Percentiles rank a stretch among this genome's conserved stretches.
phyloP scores from a whole-genome alignment of 495 filamentous ascomycete genomes.

The Penicillium psychrofluorescens region DNA sequence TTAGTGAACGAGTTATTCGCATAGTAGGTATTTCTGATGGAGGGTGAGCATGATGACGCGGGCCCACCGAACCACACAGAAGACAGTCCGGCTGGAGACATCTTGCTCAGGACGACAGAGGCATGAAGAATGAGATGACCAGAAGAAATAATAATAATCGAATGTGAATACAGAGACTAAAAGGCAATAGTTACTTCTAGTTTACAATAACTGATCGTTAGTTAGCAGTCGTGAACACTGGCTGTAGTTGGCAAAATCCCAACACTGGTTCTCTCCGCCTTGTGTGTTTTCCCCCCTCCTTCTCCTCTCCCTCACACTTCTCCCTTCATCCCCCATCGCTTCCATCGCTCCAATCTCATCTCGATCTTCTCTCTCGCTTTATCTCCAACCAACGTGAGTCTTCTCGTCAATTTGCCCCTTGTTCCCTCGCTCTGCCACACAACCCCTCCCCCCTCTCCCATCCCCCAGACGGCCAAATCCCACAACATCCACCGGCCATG shows the following conservation, averaged over 20 bases:
- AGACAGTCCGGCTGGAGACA: constrained; percentile 10
- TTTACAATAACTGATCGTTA: not conserved
- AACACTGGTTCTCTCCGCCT: constrained; percentile 25
- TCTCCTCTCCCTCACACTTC: constrained; percentile 15
- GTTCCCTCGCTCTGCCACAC: constrained; percentile 7
- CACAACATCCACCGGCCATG: not conserved
- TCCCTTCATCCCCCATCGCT: constrained; percentile 15
- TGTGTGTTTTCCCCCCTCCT: constrained; percentile 19
- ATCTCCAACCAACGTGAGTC: constrained; percentile 6
- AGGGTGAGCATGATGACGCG: constrained; percentile 35
- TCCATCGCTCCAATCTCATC: constrained; percentile 5
- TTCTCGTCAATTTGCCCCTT: constrained; percentile 8
- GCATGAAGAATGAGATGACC: not conserved
- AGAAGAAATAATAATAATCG: not conserved
- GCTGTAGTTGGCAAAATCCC: constrained; percentile 14
- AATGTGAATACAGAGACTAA: too few relatives aligned
- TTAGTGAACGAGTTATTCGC: too few relatives aligned
- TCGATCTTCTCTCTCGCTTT: constrained; percentile 10
- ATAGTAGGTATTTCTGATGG: constrained; percentile 2
- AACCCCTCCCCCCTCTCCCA: constrained; percentile 2
- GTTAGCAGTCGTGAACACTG: not conserved
- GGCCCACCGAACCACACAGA: constrained; percentile 47
- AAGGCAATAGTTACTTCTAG: too few relatives aligned
- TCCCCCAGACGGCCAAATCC: not conserved
- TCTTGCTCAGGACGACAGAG: not conserved